phyloP scores from a whole-genome alignment of 352 stramenopile genomes.

The Globisporangium cederbergense region DNA sequence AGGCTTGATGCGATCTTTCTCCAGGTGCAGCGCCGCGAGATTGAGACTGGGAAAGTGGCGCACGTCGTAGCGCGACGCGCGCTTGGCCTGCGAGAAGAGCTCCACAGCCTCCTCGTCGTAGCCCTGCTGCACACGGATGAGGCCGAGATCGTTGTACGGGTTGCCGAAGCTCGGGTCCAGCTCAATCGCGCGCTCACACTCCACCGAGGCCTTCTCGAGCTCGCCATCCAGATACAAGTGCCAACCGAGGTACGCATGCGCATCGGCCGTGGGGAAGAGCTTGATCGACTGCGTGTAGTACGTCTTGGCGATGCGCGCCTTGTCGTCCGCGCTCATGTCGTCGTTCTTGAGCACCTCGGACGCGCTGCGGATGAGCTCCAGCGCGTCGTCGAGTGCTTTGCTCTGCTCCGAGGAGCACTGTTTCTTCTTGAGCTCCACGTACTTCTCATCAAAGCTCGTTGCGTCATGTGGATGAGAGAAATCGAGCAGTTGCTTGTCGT shows the following conservation, averaged over 20 bases:
- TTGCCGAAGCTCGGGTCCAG: conserved; percentile 70
- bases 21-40: conserved; percentile 56
- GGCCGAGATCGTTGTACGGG: conserved; percentile 67
- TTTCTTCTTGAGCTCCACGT: conserved; percentile 35
- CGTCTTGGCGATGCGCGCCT: conserved; percentile 51
- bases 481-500: conserved; percentile 36
- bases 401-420: conserved; percentile 19
- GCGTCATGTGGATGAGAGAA: conserved; percentile 26
- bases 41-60: conserved; percentile 69
- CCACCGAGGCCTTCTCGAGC: conserved; percentile 40
- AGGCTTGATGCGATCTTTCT: conserved; percentile 57
- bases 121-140: conserved; percentile 61
- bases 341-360: conserved; percentile 42
- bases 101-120: conserved; percentile 48
- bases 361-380: conserved; percentile 59
- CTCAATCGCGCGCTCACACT: conserved; percentile 60
- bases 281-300: conserved; percentile 73
- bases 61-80: conserved; percentile 56
- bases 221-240: conserved; percentile 64
- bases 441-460: conserved; percentile 51
- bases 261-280: conserved; percentile 61
- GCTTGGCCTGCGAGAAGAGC: conserved; percentile 64
- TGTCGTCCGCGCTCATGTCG: conserved; percentile 37
- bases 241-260: conserved; percentile 64
- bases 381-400: conserved; percentile 35